Percentiles rank a stretch among this genome's conserved stretches.
Evolutionary conservation across 164 flowering plant species (phyloP).

Genomic region (Cinnamomum micranthum): DNA sequence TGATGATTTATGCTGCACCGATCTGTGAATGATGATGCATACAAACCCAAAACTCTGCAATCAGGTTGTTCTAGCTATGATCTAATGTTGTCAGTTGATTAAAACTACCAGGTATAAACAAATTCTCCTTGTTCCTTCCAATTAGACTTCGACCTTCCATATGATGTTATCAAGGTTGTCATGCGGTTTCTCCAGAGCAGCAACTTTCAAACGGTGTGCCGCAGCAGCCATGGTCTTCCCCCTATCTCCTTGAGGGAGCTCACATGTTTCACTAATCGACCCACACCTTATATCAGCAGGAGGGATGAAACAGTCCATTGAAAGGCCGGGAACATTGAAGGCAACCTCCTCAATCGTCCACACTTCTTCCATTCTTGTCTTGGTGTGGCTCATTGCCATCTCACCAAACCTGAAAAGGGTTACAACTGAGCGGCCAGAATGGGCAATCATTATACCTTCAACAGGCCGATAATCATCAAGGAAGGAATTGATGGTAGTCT

Average conservation of each 20-base stretch:
- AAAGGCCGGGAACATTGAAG: slow-evolving; percentile 59
- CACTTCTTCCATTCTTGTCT: slow-evolving; percentile 63
- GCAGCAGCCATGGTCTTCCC: slow-evolving; percentile 29
- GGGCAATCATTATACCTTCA: slow-evolving; percentile 69
- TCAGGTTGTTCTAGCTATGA: slow-evolving; percentile 11
- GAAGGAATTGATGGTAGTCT: slow-evolving; percentile 66
- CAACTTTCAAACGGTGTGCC: slow-evolving; percentile 15
- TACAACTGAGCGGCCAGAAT: slow-evolving; percentile 56
- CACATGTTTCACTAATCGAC: slow-evolving; percentile 62
- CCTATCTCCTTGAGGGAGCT: slow-evolving; percentile 61
- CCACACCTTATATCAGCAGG: slow-evolving; percentile 67
- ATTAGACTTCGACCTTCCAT: slow-evolving; percentile 17
- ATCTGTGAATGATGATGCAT: background rate
- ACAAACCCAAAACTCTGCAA: slow-evolving; percentile 7
- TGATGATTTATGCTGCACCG: background rate
- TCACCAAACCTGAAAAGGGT: slow-evolving; percentile 68
- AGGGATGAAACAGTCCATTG: slow-evolving; percentile 63
- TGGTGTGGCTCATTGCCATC: slow-evolving; percentile 70
- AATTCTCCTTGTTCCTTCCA: background rate
- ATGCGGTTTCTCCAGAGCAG: slow-evolving; percentile 12
- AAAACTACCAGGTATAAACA: slow-evolving; percentile 14
- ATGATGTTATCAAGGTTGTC: slow-evolving; percentile 9
- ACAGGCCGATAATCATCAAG: slow-evolving; percentile 58
- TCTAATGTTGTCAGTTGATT: slow-evolving; percentile 8
- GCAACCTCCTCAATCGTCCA: slow-evolving; percentile 75